Evolutionary conservation across 2,329 filamentous ascomycete species (phyloP).

Genomic region (Colletotrichum lini): DNA sequence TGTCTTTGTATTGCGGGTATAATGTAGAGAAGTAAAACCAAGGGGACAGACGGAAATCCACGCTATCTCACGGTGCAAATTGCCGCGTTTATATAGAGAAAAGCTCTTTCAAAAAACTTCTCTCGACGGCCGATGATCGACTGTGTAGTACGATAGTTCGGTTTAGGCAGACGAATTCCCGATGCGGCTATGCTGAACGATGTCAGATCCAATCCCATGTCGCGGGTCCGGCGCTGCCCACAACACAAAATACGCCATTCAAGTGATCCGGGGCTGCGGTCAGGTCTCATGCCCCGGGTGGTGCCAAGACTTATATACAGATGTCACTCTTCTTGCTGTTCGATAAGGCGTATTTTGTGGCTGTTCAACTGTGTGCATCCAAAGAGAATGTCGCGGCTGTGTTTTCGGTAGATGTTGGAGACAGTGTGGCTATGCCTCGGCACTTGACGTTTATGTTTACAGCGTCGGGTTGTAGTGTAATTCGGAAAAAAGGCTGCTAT

Average conservation of each 20-base stretch:
- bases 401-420: too few species aligned
- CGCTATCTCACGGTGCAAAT: not conserved
- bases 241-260: not conserved
- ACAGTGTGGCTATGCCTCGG: too few species aligned
- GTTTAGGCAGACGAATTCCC: not conserved
- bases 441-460: too few species aligned
- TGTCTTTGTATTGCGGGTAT: not conserved
- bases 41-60: not conserved
- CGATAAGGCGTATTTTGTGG: not conserved
- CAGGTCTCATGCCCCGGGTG: not conserved
- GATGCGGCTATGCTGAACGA: constrained; percentile 5
- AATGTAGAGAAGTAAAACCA: too few species aligned
- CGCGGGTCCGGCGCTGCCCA: not conserved
- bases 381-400: too few species aligned
- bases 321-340: not conserved
- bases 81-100: not conserved
- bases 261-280: too few species aligned
- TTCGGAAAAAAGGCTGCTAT: too few species aligned
- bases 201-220: not conserved
- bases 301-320: not conserved
- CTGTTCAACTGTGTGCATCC: not conserved
- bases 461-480: too few species aligned
- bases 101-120: not conserved
- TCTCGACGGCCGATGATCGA: too few species aligned
- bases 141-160: not conserved